Conservation (phyloP, 2,329 filamentous ascomycete genomes). For the Xylaria sp. region DNA sequence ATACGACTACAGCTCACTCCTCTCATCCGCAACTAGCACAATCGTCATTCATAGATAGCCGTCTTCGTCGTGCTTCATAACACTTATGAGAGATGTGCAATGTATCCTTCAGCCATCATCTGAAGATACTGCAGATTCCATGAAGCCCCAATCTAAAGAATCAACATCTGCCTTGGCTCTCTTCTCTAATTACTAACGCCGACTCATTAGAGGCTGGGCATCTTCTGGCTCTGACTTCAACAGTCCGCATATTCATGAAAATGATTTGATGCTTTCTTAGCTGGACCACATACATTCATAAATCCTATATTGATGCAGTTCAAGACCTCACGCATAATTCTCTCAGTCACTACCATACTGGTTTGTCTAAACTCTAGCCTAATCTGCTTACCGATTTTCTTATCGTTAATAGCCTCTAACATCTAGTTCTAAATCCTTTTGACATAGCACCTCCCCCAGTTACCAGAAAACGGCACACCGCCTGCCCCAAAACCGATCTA, state of each 20-base stretch:
- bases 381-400: not conserved
- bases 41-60: not conserved
- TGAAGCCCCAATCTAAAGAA: not conserved
- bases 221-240: not conserved
- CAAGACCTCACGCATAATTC: not conserved
- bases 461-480: not conserved
- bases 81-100: not conserved
- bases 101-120: not conserved
- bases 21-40: not conserved
- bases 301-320: not conserved
- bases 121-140: not conserved
- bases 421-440: not conserved
- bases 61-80: not conserved
- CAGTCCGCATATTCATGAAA: not conserved
- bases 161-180: not conserved
- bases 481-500: not conserved
- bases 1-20: no score
- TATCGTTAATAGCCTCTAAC: not conserved
- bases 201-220: not conserved
- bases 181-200: not conserved
- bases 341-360: not conserved
- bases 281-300: not conserved
- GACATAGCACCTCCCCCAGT: not conserved
- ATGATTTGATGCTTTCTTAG: not conserved
- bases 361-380: not conserved